Evolutionary conservation across 768 basidiomycete species (phyloP).

Genomic region (Pisolithus tinctorius): DNA sequence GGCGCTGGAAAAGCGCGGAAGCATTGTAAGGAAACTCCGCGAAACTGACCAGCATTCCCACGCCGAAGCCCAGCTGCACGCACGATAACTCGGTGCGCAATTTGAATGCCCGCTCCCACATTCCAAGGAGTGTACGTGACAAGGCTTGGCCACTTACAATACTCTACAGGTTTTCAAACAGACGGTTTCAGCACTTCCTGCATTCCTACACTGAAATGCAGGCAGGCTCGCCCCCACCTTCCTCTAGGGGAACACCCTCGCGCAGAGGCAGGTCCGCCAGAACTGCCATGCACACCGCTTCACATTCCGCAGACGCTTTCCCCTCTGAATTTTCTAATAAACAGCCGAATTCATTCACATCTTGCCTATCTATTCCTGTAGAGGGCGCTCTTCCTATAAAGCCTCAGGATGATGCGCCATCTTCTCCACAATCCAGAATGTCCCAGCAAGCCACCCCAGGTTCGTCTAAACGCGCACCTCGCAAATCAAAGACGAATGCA

Average conservation of each 20-base stretch:
- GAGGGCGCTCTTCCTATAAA: slow-evolving; percentile 67
- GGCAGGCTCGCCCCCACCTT: slow-evolving; percentile 38
- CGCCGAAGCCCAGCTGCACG: slow-evolving; percentile 24
- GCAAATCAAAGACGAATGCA: slow-evolving; percentile 88
- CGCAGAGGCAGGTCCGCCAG: slow-evolving; percentile 60
- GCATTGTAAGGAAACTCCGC: slow-evolving; percentile 29
- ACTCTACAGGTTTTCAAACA: slow-evolving; percentile 2
- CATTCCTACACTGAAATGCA: slow-evolving; percentile 29
- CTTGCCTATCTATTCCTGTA: slow-evolving; percentile 72
- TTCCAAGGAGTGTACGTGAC: slow-evolving; percentile 22
- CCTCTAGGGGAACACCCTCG: slow-evolving; percentile 52
- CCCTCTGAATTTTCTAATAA: slow-evolving; percentile 46
- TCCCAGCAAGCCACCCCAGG: slow-evolving; percentile 32
- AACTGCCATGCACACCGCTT: slow-evolving; percentile 40
- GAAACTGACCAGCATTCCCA: slow-evolving; percentile 24
- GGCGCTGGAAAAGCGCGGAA: slow-evolving; percentile 29
- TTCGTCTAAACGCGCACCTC: slow-evolving; percentile 65
- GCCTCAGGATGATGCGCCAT: slow-evolving; percentile 34
- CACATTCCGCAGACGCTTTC: slow-evolving; percentile 37
- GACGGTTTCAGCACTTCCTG: slow-evolving; percentile 1
- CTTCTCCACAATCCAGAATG: slow-evolving; percentile 26
- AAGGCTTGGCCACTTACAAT: slow-evolving; percentile 12
- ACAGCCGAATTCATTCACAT: slow-evolving; percentile 42
- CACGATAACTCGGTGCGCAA: slow-evolving; percentile 36
- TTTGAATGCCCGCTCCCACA: slow-evolving; percentile 35